Evolutionary conservation across 2,329 filamentous ascomycete species (phyloP).

Genomic region (Passalora sequoiae): DNA sequence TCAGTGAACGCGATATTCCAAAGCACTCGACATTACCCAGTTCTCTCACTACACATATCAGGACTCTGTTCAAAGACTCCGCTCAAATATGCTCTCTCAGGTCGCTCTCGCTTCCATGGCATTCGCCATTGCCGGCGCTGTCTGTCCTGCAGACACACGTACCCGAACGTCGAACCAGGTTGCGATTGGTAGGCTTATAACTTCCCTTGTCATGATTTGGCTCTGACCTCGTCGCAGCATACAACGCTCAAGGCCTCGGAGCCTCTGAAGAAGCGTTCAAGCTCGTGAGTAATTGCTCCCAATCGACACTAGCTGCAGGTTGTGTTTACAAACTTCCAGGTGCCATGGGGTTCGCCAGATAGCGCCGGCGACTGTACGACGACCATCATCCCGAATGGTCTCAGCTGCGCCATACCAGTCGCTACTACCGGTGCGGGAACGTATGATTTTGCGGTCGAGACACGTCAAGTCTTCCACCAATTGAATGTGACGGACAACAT

Average conservation of each 20-base stretch:
- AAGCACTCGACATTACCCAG: too few relatives aligned
- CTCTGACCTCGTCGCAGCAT: conserved; percentile 3
- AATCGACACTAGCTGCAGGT: too few relatives aligned
- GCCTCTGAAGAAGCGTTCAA: conserved; percentile 6
- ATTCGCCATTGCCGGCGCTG: too few relatives aligned
- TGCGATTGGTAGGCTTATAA: conserved; percentile 1
- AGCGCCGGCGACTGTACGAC: conserved; percentile 8
- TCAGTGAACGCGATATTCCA: too few relatives aligned
- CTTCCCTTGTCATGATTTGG: too few relatives aligned
- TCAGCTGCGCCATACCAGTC: conserved; percentile 13
- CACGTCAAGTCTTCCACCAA: conserved; percentile 15
- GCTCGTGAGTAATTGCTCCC: too few relatives aligned
- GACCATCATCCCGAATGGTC: conserved; percentile 15
- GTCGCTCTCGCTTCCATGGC: too few relatives aligned
- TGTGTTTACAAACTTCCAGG: too few relatives aligned
- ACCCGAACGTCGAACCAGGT: conserved; percentile 3
- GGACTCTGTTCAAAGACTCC: too few relatives aligned
- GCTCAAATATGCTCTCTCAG: too few relatives aligned
- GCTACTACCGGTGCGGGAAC: conserved; percentile 18
- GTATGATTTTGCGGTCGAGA: conserved; percentile 15
- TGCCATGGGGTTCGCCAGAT: conserved; percentile 16
- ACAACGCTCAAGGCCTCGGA: conserved; percentile 8
- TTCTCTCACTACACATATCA: too few relatives aligned
- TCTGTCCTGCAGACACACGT: too few relatives aligned
- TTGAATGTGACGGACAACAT: conserved; percentile 1